phyloP scores from a whole-genome alignment of 202 grass and related monocot species.

The Musa balbisiana region DNA sequence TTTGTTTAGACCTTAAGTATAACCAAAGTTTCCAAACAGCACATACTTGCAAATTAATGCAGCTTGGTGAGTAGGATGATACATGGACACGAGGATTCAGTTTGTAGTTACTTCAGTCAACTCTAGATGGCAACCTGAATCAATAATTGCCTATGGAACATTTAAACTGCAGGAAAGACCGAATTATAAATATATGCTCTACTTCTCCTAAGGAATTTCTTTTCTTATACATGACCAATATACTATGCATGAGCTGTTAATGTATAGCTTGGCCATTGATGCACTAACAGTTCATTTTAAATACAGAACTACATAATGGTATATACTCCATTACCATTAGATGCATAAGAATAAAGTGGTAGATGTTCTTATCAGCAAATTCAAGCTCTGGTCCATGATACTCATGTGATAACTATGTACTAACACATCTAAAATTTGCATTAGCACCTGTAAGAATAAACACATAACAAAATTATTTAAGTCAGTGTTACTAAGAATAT shows the following conservation, averaged over 20 bases:
- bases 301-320: too few species aligned
- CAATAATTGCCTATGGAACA: neutral
- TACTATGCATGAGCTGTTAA: neutral
- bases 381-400: neutral
- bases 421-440: too few species aligned
- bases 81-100: neutral
- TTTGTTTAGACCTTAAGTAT: neutral
- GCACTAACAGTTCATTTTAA: too few species aligned
- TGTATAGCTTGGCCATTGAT: too few species aligned
- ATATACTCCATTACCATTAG: neutral
- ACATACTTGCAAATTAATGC: neutral
- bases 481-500: too few species aligned
- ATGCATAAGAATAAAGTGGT: neutral
- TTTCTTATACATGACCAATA: neutral
- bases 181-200: neutral
- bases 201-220: neutral
- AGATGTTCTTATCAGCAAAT: neutral
- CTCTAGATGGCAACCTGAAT: neutral
- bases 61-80: neutral
- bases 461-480: too few species aligned
- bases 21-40: neutral
- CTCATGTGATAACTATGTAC: neutral
- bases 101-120: neutral
- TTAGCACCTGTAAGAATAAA: too few species aligned
- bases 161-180: neutral